These are phyloP conservation scores for Picochlorum sp. DNA, from an alignment of 139 green algal species.

Conservation along the genomic window DNA sequence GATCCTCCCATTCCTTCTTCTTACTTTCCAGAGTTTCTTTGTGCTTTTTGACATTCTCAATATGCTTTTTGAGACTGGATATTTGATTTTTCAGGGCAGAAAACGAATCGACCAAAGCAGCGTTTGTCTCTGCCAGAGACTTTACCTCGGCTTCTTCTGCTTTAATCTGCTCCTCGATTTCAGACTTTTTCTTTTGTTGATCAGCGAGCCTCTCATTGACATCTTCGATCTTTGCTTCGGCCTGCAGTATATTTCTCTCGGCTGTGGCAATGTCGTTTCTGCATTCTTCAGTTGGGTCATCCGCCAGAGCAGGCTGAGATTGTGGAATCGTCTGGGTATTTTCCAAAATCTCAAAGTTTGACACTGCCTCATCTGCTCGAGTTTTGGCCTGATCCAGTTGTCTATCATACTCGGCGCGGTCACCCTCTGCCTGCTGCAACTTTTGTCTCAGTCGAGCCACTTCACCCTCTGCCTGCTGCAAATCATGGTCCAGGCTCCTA, in stretches of 20 bases:
- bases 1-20: too few species aligned
- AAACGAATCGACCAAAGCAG: not conserved
- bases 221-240: not conserved
- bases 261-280: not conserved
- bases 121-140: not conserved
- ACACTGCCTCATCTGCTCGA: too few species aligned
- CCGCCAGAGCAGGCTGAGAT: too few species aligned
- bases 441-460: not conserved
- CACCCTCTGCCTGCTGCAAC: not conserved
- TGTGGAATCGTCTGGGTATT: too few species aligned
- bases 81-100: not conserved
- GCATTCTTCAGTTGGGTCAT: not conserved
- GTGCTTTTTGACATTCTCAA: not conserved
- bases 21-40: not conserved
- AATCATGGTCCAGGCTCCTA: slow-evolving; percentile 5
- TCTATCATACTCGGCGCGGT: too few species aligned
- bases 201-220: not conserved
- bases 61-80: not conserved
- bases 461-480: not conserved
- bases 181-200: not conserved
- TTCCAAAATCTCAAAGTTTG: too few species aligned
- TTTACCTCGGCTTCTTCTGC: not conserved
- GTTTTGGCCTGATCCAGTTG: too few species aligned
- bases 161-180: not conserved
- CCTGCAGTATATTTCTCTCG: not conserved